Percentiles rank a stretch among this genome's conserved stretches.
These are phyloP conservation scores for Lactifluus pinguis DNA, from an alignment of 768 basidiomycete species.

Conservation along the genomic window DNA sequence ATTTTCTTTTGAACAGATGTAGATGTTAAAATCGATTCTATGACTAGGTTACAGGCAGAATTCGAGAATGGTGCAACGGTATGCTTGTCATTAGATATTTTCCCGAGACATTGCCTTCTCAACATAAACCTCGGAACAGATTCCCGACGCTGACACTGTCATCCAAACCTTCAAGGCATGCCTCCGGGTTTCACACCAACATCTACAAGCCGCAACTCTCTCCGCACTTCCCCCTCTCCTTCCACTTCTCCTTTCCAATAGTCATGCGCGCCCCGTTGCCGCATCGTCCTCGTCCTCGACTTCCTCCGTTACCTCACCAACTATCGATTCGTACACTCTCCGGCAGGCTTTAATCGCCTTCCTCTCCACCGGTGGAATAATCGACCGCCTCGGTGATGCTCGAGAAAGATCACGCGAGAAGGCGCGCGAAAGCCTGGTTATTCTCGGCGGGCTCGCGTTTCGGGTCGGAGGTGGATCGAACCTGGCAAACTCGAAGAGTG, in stretches of 20 bases:
- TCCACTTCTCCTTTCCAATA: slow-evolving; percentile 47
- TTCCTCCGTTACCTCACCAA: slow-evolving; percentile 34
- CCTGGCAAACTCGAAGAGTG: slow-evolving; percentile 37
- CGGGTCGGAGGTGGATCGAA: slow-evolving; percentile 40
- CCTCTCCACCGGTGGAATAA: slow-evolving; percentile 63
- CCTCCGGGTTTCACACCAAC: slow-evolving; percentile 74
- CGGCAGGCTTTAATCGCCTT: slow-evolving; percentile 62
- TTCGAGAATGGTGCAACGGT: slow-evolving; percentile 70
- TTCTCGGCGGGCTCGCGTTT: slow-evolving; percentile 66
- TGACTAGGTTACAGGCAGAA: slow-evolving; percentile 66
- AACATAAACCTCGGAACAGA: slow-evolving; percentile 32
- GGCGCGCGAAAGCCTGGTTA: slow-evolving; percentile 68
- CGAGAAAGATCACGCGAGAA: slow-evolving; percentile 63
- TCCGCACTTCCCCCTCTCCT: slow-evolving; percentile 58
- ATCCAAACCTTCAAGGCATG: slow-evolving; percentile 63
- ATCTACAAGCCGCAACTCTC: slow-evolving; percentile 70
- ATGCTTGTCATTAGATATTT: slow-evolving; percentile 18
- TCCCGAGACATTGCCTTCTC: neutral
- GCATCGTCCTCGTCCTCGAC: slow-evolving; percentile 42
- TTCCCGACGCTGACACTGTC: slow-evolving; percentile 63
- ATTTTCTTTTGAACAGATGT: slow-evolving; percentile 42
- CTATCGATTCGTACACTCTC: slow-evolving; percentile 48
- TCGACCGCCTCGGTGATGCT: slow-evolving; percentile 75
- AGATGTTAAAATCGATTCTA: slow-evolving; percentile 72
- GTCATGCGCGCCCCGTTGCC: slow-evolving; percentile 21